Conservation (phyloP, 2,329 filamentous ascomycete genomes). For the Aspergillus thermomutatus region DNA sequence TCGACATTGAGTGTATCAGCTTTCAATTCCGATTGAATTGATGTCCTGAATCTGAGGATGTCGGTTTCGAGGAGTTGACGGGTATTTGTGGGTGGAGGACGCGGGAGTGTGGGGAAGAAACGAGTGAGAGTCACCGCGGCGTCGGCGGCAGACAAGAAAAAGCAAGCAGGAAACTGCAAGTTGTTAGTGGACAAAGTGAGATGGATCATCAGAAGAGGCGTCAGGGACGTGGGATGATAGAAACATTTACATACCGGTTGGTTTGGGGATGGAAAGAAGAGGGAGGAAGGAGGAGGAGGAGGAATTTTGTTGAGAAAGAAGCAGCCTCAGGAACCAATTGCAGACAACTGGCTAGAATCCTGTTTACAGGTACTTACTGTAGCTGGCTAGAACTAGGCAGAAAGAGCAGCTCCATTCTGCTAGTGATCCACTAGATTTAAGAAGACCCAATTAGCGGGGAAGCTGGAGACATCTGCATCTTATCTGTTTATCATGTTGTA, state of each 20-base stretch:
- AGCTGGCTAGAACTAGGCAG: too few relatives aligned
- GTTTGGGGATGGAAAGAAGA: neutral
- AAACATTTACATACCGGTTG: neutral
- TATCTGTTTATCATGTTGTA: neutral
- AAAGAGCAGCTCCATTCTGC: too few relatives aligned
- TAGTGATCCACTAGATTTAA: too few relatives aligned
- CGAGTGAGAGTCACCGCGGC: neutral
- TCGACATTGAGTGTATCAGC: slow-evolving; percentile 48
- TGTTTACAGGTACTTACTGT: too few relatives aligned
- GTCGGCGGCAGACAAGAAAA: neutral
- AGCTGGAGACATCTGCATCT: neutral
- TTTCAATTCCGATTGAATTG: neutral
- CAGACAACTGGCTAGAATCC: too few relatives aligned
- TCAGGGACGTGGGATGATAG: neutral
- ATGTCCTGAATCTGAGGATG: neutral
- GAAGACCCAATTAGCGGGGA: neutral
- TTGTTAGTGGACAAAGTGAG: neutral
- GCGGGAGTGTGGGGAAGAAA: neutral
- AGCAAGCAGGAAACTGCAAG: neutral
- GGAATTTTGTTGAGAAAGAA: neutral
- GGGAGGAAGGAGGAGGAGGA: neutral
- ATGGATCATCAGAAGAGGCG: neutral
- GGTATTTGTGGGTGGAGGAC: neutral
- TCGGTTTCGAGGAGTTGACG: neutral
- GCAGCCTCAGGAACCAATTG: too few relatives aligned